These are phyloP conservation scores for Penicillium sp. DNA, from an alignment of 2,329 filamentous ascomycete species.

Conservation along the genomic window DNA sequence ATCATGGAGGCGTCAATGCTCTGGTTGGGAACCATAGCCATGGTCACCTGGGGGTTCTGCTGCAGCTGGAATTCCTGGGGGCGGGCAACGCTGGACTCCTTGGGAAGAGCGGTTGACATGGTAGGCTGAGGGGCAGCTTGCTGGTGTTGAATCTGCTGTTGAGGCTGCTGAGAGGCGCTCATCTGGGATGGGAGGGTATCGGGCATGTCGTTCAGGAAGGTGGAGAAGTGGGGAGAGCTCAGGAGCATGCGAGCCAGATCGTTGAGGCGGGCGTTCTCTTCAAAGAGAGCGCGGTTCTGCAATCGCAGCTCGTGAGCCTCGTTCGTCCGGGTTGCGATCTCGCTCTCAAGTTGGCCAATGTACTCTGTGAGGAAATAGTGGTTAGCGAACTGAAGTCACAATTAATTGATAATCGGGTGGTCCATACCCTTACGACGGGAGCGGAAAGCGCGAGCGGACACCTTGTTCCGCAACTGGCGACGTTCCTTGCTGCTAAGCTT, in stretches of 20 bases:
- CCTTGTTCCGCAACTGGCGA: slow-evolving; percentile 96
- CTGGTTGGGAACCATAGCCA: slow-evolving; percentile 82
- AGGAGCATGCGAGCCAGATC: slow-evolving; percentile 81
- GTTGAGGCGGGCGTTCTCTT: slow-evolving; percentile 80
- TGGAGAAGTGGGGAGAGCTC: slow-evolving; percentile 78
- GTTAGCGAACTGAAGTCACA: slow-evolving; percentile 7
- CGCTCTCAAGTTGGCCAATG: slow-evolving; percentile 88
- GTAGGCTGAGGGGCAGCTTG: slow-evolving; percentile 43
- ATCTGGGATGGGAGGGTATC: slow-evolving; percentile 52
- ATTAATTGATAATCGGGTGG: not conserved
- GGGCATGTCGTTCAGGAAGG: slow-evolving; percentile 73
- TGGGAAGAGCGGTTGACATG: slow-evolving; percentile 57
- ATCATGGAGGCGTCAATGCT: slow-evolving; percentile 73
- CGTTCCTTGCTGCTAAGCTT: slow-evolving; percentile 98
- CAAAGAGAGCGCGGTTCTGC: slow-evolving; percentile 78
- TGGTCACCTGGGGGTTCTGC: slow-evolving; percentile 66
- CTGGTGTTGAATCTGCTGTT: slow-evolving; percentile 43
- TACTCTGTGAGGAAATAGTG: slow-evolving; percentile 68
- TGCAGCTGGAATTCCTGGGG: slow-evolving; percentile 59
- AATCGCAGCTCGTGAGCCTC: slow-evolving; percentile 79
- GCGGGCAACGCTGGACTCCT: slow-evolving; percentile 66
- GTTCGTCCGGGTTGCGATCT: slow-evolving; percentile 79
- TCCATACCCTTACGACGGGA: slow-evolving; percentile 92
- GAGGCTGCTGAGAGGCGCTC: slow-evolving; percentile 44
- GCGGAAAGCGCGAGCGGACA: slow-evolving; percentile 94